Evolutionary conservation across 2,329 filamentous ascomycete species (phyloP), one percentile per base, ranked within the genome.

Genomic region (Rhynchosporium graminicola): DNA sequence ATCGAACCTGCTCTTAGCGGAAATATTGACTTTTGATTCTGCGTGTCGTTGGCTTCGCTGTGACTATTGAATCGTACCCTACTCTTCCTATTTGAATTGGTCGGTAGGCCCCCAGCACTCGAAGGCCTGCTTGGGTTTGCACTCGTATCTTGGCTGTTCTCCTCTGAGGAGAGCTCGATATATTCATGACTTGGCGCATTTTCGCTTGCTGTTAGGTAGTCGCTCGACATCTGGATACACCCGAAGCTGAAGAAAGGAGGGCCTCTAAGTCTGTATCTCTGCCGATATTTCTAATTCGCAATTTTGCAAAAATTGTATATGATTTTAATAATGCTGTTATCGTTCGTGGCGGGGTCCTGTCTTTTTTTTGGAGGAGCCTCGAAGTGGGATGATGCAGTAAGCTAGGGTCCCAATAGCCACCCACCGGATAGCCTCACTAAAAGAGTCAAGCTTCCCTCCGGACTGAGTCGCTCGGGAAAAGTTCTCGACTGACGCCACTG

Each of bases 61-160:
- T 67, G 69, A 52, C 67, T 70, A 57, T 74, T 72, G 65, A 74
- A 74, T 15, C 72, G 67, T 3, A 74, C 73, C 57, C 72, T 69
- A 45, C 67, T 63, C 64, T 65, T 65, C 36, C 57, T 69, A 66
- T 43, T 57, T 48, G 28, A 50, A 47, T 48, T 52, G 31, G 47
- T 50, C 13, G 45, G 59, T 31, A 55, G 51, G 6, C 63, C 68
- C 59, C 55, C 63, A 55, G 69, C 31, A 64, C 70, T 73, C 1
- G 57, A 58, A 9, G 70, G 67, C 26, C 70, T 68, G 60, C 70
- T 72, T 28, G 67, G 64, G 26, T 48, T 60, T 15, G 68, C 57
- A 57, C 69, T 72, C 8, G 65, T 65, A 1, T 68, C 61, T 12
- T 52, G 57, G 50, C 67, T 71, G 51, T 56, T 48, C 36, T 66